A percentile compares a stretch with the other conserved stretches of the same genome.
These are phyloP conservation scores for Margaritispora aquatica DNA, from an alignment of 495 filamentous ascomycete genomes.

Conservation along the genomic window DNA sequence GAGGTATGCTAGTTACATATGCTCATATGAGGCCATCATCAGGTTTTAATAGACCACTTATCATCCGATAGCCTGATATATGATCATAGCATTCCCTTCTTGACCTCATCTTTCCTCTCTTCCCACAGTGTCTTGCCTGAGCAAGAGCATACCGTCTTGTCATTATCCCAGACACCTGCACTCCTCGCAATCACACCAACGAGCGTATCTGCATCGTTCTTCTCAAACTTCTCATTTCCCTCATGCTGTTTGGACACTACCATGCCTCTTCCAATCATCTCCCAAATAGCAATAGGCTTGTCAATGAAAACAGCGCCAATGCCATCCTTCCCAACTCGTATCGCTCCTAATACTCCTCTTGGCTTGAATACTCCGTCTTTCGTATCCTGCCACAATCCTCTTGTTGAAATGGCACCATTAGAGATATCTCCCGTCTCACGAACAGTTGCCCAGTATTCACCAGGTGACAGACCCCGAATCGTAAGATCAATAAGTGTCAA, in stretches of 20 bases:
- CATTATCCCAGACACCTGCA: conserved; percentile 96
- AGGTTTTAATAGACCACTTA: conserved; percentile 6
- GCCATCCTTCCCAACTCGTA: conserved; percentile 64
- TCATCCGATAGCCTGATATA: conserved; percentile 18
- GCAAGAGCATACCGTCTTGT: conserved; percentile 92
- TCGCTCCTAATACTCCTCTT: conserved; percentile 64
- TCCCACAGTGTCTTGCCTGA: conserved; percentile 98
- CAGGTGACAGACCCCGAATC: conserved; percentile 75
- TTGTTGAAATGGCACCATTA: conserved; percentile 69
- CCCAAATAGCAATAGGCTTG: conserved; percentile 81
- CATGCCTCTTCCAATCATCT: conserved; percentile 88
- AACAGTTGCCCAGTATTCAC: conserved; percentile 76
- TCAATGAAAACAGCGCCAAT: conserved; percentile 73
- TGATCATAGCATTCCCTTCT: conserved; percentile 64
- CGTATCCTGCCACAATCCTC: conserved; percentile 67
- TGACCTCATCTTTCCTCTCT: conserved; percentile 84
- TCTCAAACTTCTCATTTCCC: conserved; percentile 40
- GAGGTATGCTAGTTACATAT: background rate
- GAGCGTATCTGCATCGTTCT: conserved; percentile 73
- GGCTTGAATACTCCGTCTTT: conserved; percentile 42
- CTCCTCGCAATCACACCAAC: conserved; percentile 91
- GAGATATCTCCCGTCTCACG: conserved; percentile 88
- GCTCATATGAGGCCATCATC: conserved; percentile 10
- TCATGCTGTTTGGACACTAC: conserved; percentile 63
- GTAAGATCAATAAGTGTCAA: conserved; percentile 84